Base-by-base conservation (phyloP, 2,329 filamentous ascomycete species). In the Lasiodiplodia sp. region DNA sequence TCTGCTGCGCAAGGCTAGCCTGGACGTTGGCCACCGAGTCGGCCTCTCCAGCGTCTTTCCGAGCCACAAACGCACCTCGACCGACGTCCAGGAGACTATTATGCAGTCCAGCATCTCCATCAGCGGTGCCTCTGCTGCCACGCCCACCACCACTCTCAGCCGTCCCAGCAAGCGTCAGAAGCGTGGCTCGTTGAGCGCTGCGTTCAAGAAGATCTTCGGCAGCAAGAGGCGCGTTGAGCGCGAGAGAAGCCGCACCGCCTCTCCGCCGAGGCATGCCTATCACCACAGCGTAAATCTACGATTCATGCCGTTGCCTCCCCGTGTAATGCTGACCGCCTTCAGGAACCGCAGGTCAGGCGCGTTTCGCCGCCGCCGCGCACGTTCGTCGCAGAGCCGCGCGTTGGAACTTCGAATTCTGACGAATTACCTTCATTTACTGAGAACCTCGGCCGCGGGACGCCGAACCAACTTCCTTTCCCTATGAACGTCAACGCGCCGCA, bases 401-500 rank as follows among this genome's bases (percentile, higher is more conserved):
- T 25, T 21, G 58, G 40, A 49, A 63, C 40, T 10, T 63, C 58
- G n/a, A 21, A 40, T 14, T 63, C 58, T 34, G 58, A 63, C 18
- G 47, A 21, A 14, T 34, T 49, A 25, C 67, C 60, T 57, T 56
- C 51, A 73, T 75, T 7, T 73, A 79, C 28, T 70, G 75, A 66
- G 77, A 78, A 68, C 67, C 76, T 53, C 58, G 74, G 63, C 77
- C 77, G 40, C 72, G 79, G 67, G 77, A 79, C 68, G 78, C 78
- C 10, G 12, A 76, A 75, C 55, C 77, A 79, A 53, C 73, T 80
- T 10, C 79, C 79, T 0, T 80, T 79, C 63, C 79, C 79, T 1
- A 80, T 80, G 79, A 80, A 80, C 56, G 77, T 80, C 53, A 80
- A 80, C 67, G 78, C 78, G 10, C 78, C 79, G 21, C 72, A 76